Evolutionary conservation across 2,329 filamentous ascomycete genomes (phyloP).

Genomic region (Alternaria sp.): DNA sequence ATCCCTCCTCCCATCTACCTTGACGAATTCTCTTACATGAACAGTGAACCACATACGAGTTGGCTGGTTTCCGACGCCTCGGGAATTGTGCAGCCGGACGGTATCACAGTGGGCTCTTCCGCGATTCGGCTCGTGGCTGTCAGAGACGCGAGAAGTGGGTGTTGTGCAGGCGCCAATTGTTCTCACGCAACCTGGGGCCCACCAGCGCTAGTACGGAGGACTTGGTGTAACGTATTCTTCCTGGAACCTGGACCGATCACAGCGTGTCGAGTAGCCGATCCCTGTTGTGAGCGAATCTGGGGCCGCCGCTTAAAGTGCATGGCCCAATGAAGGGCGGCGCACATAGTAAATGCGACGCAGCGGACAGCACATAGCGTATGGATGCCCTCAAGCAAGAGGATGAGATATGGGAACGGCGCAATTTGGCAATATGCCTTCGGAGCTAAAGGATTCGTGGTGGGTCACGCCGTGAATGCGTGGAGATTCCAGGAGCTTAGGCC

Average conservation of each 20-base stretch:
- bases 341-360: conserved; percentile 15
- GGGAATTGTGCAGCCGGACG: conserved; percentile 2
- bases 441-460: background rate
- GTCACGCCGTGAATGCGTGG: conserved; percentile 11
- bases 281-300: conserved; percentile 26
- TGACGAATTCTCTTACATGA: conserved; percentile 23
- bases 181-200: conserved; percentile 16
- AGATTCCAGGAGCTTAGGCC: conserved; percentile 25
- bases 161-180: conserved; percentile 24
- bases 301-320: conserved; percentile 31
- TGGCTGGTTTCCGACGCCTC: conserved; percentile 21
- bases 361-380: conserved; percentile 4
- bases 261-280: conserved; percentile 31
- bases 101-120: conserved; percentile 5
- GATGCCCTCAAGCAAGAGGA: background rate
- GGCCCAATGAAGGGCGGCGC: conserved; percentile 20
- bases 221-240: conserved; percentile 30
- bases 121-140: conserved; percentile 18
- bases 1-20: conserved; percentile 8
- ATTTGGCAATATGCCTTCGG: background rate
- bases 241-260: conserved; percentile 22
- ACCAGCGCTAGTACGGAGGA: conserved; percentile 25
- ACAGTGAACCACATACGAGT: conserved; percentile 10
- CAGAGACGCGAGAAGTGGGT: conserved; percentile 15
- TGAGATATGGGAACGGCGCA: background rate